phyloP scores from a whole-genome alignment of 768 basidiomycete species.

The Termitomyces sp. region DNA sequence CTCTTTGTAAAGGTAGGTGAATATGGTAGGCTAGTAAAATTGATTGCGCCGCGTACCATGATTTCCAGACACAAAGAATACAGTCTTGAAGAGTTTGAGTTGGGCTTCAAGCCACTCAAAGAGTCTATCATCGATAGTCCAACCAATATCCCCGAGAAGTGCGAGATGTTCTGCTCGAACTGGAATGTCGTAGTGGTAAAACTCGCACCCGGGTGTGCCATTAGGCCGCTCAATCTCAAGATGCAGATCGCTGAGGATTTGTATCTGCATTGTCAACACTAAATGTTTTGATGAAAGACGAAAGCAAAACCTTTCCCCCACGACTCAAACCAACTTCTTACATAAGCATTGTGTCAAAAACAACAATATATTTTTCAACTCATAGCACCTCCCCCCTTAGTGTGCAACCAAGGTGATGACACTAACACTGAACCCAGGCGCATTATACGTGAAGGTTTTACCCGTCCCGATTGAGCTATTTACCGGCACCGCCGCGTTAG shows the following conservation, averaged over 20 bases:
- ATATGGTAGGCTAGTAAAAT: not conserved
- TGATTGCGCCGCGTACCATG: constrained; percentile 12
- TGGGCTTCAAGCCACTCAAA: constrained; percentile 27
- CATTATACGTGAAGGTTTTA: constrained; percentile 48
- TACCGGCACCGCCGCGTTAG: constrained; percentile 41
- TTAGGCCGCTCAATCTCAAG: constrained; percentile 1
- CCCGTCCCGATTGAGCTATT: constrained; percentile 41
- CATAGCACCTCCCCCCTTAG: not conserved
- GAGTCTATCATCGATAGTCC: constrained; percentile 21
- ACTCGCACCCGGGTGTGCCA: not conserved
- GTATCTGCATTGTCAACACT: not conserved
- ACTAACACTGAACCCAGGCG: constrained; percentile 39
- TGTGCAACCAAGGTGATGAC: constrained; percentile 30
- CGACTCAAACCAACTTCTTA: not conserved
- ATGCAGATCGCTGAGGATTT: constrained; percentile 10
- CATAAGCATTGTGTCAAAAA: not conserved
- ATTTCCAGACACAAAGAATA: constrained; percentile 31
- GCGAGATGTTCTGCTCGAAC: constrained; percentile 22
- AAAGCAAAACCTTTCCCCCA: not conserved
- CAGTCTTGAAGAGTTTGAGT: constrained; percentile 21
- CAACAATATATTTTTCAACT: not conserved
- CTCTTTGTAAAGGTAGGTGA: not conserved
- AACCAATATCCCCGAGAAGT: constrained; percentile 32
- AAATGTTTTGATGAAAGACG: not conserved
- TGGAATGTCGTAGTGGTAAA: constrained; percentile 22